A percentile compares a stretch with the other conserved stretches of the same genome.
Evolutionary conservation across 208 protist genomes (phyloP).

Genomic region (Trypanosoma cruzi): DNA sequence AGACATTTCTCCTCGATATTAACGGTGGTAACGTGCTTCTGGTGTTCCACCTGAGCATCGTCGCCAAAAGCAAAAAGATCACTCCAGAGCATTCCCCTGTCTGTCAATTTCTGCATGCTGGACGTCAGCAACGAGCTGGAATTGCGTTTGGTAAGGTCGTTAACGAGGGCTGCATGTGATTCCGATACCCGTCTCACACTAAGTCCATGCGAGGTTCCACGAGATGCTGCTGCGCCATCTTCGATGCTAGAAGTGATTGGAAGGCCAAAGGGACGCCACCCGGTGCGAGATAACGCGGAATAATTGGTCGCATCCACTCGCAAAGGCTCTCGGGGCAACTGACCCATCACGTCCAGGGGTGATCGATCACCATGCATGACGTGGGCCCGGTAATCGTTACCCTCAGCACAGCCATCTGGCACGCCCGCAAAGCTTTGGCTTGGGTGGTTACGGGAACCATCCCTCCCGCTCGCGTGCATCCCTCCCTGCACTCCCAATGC

Average conservation of each 20-base stretch:
- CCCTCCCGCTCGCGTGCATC: neutral
- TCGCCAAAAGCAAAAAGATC: neutral
- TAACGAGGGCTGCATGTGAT: neutral
- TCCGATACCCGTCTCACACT: constrained; percentile 8
- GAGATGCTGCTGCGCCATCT: neutral
- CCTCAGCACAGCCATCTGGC: neutral
- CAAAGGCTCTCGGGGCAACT: neutral
- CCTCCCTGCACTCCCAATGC: neutral
- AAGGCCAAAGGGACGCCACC: neutral
- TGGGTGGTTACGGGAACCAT: neutral
- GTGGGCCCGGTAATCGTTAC: neutral
- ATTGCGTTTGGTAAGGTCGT: neutral
- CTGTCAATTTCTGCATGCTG: neutral
- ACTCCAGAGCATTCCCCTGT: neutral
- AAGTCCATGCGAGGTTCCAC: neutral
- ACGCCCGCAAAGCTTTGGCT: neutral
- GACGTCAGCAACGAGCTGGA: neutral
- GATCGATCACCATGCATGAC: neutral
- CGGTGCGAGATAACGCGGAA: neutral
- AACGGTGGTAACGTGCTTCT: neutral
- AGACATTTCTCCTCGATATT: neutral
- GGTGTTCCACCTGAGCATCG: too few relatives aligned
- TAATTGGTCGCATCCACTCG: neutral
- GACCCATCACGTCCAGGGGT: neutral
- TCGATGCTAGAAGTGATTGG: neutral